Evolutionary conservation across 768 basidiomycete species (phyloP).

Genomic region (Rhodotorula graminis): DNA sequence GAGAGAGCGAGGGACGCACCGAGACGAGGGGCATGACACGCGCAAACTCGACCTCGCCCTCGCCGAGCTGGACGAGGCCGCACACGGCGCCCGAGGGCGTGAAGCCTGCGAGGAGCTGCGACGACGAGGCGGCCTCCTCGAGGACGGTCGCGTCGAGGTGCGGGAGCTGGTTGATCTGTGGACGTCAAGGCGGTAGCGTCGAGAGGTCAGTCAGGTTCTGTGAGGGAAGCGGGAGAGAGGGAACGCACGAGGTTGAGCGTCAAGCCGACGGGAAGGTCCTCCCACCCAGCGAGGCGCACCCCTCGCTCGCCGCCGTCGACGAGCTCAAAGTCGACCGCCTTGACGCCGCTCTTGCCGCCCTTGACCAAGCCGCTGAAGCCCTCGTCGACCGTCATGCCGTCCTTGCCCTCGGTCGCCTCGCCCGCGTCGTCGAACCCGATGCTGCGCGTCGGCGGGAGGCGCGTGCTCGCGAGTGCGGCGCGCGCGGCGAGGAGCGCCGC

Average conservation of each 20-base stretch:
- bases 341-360: conserved; percentile 51
- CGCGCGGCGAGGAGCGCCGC: conserved; percentile 72
- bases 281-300: conserved; percentile 58
- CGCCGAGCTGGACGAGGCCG: conserved; percentile 61
- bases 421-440: conserved; percentile 56
- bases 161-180: conserved; percentile 58
- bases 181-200: fast-evolving
- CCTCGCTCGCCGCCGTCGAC: conserved; percentile 75
- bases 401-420: background rate
- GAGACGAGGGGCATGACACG: conserved; percentile 57
- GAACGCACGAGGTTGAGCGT: conserved; percentile 68
- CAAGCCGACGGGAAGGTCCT: conserved; percentile 68
- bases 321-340: conserved; percentile 75
- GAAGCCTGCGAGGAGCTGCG: conserved; percentile 57
- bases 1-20: conserved; percentile 53
- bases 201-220: no score
- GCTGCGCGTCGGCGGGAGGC: conserved; percentile 66
- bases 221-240: background rate
- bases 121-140: conserved; percentile 66
- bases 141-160: conserved; percentile 68
- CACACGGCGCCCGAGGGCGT: conserved; percentile 51
- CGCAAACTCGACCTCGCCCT: conserved; percentile 56
- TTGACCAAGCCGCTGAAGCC: conserved; percentile 60
- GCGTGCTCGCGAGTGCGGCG: conserved; percentile 74
- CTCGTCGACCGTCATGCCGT: conserved; percentile 40